A percentile compares a stretch with the other conserved stretches of the same genome.
Evolutionary conservation across 345 rosid species (phyloP).

Genomic region (Odontarrhena argentea): DNA sequence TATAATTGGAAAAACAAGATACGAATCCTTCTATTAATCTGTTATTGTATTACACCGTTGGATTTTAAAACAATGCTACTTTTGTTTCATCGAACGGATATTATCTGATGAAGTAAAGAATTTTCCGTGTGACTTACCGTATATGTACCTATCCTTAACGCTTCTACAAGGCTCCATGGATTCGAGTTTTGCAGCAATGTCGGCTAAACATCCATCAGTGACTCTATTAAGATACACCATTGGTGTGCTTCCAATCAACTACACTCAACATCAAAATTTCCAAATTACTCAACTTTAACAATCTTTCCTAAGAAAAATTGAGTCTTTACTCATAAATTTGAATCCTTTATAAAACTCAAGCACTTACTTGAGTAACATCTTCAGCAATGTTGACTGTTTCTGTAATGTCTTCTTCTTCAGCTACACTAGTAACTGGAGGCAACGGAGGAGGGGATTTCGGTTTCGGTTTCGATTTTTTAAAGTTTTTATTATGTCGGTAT

Average conservation of each 20-base stretch:
- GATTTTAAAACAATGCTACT: no score
- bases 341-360: slow-evolving; percentile 17
- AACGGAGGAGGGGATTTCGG: slow-evolving; percentile 39
- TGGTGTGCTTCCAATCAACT: slow-evolving; percentile 93
- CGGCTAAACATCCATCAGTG: slow-evolving; percentile 70
- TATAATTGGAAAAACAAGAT: no score
- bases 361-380: slow-evolving; percentile 79
- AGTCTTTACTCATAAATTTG: not conserved
- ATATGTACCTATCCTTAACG: slow-evolving; percentile 91
- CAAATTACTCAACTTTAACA: slow-evolving; percentile 1
- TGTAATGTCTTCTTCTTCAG: slow-evolving; percentile 34
- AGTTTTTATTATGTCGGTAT: no score
- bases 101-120: slow-evolving; percentile 16
- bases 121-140: no score
- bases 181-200: slow-evolving; percentile 94
- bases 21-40: no score
- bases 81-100: no score
- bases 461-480: no score
- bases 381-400: slow-evolving; percentile 69
- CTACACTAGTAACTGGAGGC: slow-evolving; percentile 22
- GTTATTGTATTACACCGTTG: no score
- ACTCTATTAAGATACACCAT: slow-evolving; percentile 93
- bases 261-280: not conserved
- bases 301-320: not conserved
- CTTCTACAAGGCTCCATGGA: slow-evolving; percentile 97